Base-by-base conservation (phyloP, 2,329 filamentous ascomycete species). In the Coniochaeta prunicola region DNA sequence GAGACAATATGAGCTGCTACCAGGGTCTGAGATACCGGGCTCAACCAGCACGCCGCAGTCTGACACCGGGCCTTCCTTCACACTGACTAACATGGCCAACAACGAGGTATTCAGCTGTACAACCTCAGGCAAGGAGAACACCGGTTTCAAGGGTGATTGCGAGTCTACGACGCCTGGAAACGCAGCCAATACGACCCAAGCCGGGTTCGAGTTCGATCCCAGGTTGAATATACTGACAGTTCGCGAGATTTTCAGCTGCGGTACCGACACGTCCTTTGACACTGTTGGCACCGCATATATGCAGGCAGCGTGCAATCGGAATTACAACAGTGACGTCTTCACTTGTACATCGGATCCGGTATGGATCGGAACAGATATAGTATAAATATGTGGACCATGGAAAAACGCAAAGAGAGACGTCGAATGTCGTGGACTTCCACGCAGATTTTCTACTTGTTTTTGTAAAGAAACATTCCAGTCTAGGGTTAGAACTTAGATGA, bases 1-100 rank as follows among this genome's bases (percentile, higher is more conserved):
- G 2, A 67, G 71, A 8, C 58, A 64, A 12, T 71, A 68, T 53
- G 63, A 64, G 28, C 58, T 69, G 57, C 57, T 61, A 3, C 69
- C 69, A 1, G 69, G 66, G 1, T 62, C 65, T 1, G 57, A 61
- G 8, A 50, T 45, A 9, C 59, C 58, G 1, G 48, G 53, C 12
- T 36, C 30, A 2, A 24, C 30, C 17, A 36, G 30, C 53, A 24
- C 62, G 13, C 63, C 66, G 1, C 17, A 56, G 0, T 56, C 59
- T 0, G 70, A 73, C 60, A 67, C 66, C 0, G 70, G 70, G 0
- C 70, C 70, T 21, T 68, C 69, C 0, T 73, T 73, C 59, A 65
- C 63, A 0, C 53, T 73, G 58, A 64, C 55, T 26, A 72, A 63
- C 48, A 56, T 70, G 59, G 65, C 67, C 3, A 67, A 64, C 62